phyloP scores from a whole-genome alignment of 371 early-diverging fungal species.

The Batkoa obscura region DNA sequence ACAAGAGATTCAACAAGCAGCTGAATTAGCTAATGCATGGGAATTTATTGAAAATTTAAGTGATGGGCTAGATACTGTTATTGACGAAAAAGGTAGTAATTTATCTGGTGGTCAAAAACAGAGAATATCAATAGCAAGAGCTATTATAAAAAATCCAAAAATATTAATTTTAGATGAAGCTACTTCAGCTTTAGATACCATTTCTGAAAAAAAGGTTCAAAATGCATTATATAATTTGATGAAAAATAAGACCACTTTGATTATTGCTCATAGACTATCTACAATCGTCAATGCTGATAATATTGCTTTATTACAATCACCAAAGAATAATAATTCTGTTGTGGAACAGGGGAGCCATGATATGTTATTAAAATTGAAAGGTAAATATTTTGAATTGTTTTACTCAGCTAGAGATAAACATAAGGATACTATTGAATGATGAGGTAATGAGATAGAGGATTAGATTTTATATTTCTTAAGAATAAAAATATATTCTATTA shows the following conservation, averaged over 20 bases:
- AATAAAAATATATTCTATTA: too few species aligned
- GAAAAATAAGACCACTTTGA: slow-evolving; percentile 28
- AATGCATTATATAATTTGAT: slow-evolving; percentile 47
- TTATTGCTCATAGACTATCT: slow-evolving; percentile 38
- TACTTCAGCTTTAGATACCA: slow-evolving; percentile 67
- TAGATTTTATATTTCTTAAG: too few species aligned
- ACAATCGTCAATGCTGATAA: slow-evolving; percentile 46
- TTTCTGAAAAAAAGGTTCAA: slow-evolving; percentile 64
- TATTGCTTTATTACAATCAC: slow-evolving; percentile 38
- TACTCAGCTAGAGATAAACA: too few species aligned
- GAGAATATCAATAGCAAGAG: slow-evolving; percentile 34
- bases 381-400: slow-evolving; percentile 3
- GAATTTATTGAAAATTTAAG: slow-evolving; percentile 39
- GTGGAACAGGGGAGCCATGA: slow-evolving; percentile 58
- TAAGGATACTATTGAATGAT: too few species aligned
- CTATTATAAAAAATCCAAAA: slow-evolving; percentile 40
- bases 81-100: slow-evolving; percentile 47
- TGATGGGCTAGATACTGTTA: slow-evolving; percentile 38
- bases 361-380: slow-evolving; percentile 22
- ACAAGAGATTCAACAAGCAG: slow-evolving; percentile 26
- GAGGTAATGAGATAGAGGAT: too few species aligned
- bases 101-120: slow-evolving; percentile 77
- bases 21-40: slow-evolving; percentile 36
- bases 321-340: slow-evolving; percentile 40
- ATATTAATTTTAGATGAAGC: slow-evolving; percentile 83